phyloP scores from a whole-genome alignment of 1,139 yeast genomes.

The Taiozyma sp. region DNA sequence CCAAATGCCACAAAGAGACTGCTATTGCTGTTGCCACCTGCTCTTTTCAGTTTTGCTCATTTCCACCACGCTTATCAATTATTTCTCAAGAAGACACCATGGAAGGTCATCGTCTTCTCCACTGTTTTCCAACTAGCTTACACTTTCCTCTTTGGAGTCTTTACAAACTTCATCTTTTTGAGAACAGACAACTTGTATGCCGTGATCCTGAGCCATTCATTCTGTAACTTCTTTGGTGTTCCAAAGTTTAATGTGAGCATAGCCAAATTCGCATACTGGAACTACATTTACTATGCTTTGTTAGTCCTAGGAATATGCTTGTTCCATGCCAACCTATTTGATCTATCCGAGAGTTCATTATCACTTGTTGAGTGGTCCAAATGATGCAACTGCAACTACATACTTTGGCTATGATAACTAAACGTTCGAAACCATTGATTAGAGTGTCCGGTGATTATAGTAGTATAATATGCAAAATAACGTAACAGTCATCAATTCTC shows the following conservation, averaged over 20 bases:
- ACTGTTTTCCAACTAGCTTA: conserved; percentile 59
- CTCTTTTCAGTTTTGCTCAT: conserved; percentile 89
- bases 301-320: conserved; percentile 39
- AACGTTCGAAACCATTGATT: not conserved
- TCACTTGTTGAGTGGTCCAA: conserved; percentile 1
- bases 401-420: not conserved
- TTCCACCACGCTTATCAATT: conserved; percentile 74
- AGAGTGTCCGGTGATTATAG: not conserved
- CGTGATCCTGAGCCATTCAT: conserved; percentile 57
- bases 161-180: conserved; percentile 59
- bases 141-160: conserved; percentile 77
- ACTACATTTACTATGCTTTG: conserved; percentile 36
- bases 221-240: conserved; percentile 79
- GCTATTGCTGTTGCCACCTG: conserved; percentile 49
- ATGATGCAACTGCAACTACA: not conserved
- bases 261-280: conserved; percentile 20
- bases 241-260: conserved; percentile 42
- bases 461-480: not conserved
- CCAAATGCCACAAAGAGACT: conserved; percentile 22
- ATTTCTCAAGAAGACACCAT: conserved; percentile 29
- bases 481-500: not conserved
- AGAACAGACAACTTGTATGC: conserved; percentile 57
- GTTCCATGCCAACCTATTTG: conserved; percentile 28
- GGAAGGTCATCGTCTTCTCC: conserved; percentile 34
- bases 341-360: conserved; percentile 20